phyloP scores from a whole-genome alignment of 2,329 filamentous ascomycete species.

The Phialocephala sp. region DNA sequence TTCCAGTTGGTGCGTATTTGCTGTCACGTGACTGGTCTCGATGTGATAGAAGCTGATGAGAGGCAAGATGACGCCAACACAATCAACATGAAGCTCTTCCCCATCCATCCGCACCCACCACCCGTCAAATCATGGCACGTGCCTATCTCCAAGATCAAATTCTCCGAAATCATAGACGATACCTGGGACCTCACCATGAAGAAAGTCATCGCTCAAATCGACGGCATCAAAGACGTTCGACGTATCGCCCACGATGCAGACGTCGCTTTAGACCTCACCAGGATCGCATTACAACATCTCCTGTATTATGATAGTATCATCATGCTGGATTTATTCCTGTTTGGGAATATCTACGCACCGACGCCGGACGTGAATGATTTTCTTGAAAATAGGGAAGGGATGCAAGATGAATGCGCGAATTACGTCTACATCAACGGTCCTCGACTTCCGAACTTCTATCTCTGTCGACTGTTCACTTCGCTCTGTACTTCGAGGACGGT shows the following conservation, averaged over 20 bases:
- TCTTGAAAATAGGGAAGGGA: slow-evolving; percentile 70
- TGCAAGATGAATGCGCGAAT: slow-evolving; percentile 85
- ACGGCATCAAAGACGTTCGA: slow-evolving; percentile 88
- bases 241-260: slow-evolving; percentile 86
- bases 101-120: slow-evolving; percentile 77
- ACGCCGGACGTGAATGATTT: slow-evolving; percentile 81
- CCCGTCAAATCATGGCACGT: slow-evolving; percentile 88
- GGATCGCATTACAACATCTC: slow-evolving; percentile 85
- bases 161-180: slow-evolving; percentile 66
- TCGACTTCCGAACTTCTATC: slow-evolving; percentile 61
- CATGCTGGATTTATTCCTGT: slow-evolving; percentile 94
- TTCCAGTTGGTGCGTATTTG: slow-evolving; percentile 76
- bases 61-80: slow-evolving; percentile 87
- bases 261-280: slow-evolving; percentile 84
- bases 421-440: slow-evolving; percentile 64
- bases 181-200: slow-evolving; percentile 79
- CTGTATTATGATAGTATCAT: slow-evolving; percentile 92
- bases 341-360: slow-evolving; percentile 86
- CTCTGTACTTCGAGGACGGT: slow-evolving; percentile 84
- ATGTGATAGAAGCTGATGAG: slow-evolving; percentile 12
- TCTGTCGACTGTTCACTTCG: slow-evolving; percentile 85
- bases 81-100: slow-evolving; percentile 95
- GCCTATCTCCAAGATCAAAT: slow-evolving; percentile 75
- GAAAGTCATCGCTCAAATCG: slow-evolving; percentile 83
- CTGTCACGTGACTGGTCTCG: not conserved